Conservation (phyloP, 768 basidiomycete species). For the Trametes punicea region DNA sequence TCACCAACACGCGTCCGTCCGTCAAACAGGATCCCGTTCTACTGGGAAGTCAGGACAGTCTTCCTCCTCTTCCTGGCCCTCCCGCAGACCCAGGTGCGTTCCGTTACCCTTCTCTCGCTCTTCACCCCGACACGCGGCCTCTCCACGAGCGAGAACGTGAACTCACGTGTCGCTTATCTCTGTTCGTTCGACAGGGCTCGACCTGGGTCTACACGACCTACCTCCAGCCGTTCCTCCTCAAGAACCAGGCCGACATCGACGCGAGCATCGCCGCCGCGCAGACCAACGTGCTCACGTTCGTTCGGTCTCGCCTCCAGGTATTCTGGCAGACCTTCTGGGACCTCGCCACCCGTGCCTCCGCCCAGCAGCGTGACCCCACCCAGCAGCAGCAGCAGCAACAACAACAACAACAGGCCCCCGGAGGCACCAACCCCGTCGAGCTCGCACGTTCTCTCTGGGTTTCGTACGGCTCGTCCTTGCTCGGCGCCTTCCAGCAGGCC, state of each 20-base stretch:
- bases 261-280: constrained; percentile 54
- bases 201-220: constrained; percentile 60
- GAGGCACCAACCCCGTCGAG: constrained; percentile 26
- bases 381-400: constrained; percentile 2
- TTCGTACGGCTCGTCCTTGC: constrained; percentile 38
- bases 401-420: constrained; percentile 22
- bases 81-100: constrained; percentile 60
- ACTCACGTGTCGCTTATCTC: not conserved
- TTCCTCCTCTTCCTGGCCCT: constrained; percentile 66
- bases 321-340: constrained; percentile 48
- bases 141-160: no score
- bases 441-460: constrained; percentile 30
- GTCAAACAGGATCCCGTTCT: constrained; percentile 62
- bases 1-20: not conserved
- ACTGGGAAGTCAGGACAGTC: constrained; percentile 69
- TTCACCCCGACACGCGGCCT: not conserved
- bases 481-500: constrained; percentile 29
- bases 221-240: constrained; percentile 56
- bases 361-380: constrained; percentile 1
- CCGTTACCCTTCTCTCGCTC: not conserved
- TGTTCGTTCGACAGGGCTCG: constrained; percentile 48
- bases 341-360: constrained; percentile 40
- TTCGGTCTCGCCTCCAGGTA: constrained; percentile 46
- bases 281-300: constrained; percentile 49
- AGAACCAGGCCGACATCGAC: constrained; percentile 61